Evolutionary conservation across 805 yeast species (phyloP).

Genomic region (Sporopachydermia quercuum): DNA sequence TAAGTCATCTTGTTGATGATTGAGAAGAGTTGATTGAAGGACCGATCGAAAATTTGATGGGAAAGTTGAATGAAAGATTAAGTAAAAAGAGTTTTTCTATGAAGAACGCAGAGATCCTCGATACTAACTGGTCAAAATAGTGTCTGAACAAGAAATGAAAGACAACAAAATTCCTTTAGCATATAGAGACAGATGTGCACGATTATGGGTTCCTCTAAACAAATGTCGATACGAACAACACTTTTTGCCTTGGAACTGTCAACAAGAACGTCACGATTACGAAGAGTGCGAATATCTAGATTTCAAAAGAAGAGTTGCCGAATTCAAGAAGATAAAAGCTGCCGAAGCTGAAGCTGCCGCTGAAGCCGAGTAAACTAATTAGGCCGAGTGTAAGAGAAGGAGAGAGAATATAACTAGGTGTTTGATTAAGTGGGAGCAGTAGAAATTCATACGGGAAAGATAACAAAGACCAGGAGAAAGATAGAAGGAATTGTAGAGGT

Average conservation of each 20-base stretch:
- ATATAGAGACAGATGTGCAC: constrained; percentile 77
- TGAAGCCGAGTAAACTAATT: no score
- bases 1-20: no score
- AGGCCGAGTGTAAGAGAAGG: no score
- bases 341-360: constrained; percentile 12
- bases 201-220: constrained; percentile 41
- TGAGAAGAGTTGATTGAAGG: neutral
- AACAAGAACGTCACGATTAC: constrained; percentile 66
- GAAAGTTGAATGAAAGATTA: no score
- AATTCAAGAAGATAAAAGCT: constrained; percentile 42
- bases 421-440: no score
- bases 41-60: no score
- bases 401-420: no score
- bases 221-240: constrained; percentile 43
- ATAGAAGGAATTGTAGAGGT: no score
- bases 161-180: constrained; percentile 60
- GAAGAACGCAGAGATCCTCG: no score
- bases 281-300: constrained; percentile 78
- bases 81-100: no score
- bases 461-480: no score
- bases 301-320: constrained; percentile 66
- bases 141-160: constrained; percentile 75
- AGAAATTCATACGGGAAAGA: no score
- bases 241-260: constrained; percentile 57
- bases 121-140: constrained; percentile 19